Percentiles rank a stretch among this genome's conserved stretches.
These are phyloP conservation scores for Beverwykella pulmonaria DNA, from an alignment of 495 filamentous ascomycete genomes.

Conservation along the genomic window DNA sequence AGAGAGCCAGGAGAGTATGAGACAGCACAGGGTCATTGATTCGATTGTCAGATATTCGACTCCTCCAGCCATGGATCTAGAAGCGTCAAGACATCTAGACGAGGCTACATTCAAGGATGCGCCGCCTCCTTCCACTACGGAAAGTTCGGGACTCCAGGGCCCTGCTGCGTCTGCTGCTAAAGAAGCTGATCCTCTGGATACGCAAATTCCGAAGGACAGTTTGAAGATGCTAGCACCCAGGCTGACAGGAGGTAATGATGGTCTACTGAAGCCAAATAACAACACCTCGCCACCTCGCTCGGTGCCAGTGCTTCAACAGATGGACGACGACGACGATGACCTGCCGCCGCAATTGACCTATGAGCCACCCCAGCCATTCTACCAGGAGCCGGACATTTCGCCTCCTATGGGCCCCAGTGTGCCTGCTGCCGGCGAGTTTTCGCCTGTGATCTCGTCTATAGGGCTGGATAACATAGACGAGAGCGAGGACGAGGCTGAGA, in stretches of 20 bases:
- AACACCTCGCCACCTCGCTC: background rate
- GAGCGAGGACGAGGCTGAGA: conserved; percentile 18
- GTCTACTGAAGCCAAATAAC: background rate
- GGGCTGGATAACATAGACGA: conserved; percentile 2
- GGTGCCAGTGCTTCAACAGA: background rate
- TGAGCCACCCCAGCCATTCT: conserved; percentile 10
- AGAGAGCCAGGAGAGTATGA: conserved; percentile 10
- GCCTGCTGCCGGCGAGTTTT: conserved; percentile 23
- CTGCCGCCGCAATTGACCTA: conserved; percentile 29
- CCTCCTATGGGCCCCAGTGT: background rate
- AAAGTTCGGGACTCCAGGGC: background rate
- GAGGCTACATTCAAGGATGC: background rate
- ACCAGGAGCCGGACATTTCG: conserved; percentile 11
- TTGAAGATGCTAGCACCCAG: background rate
- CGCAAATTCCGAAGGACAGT: background rate
- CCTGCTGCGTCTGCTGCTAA: background rate
- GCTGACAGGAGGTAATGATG: background rate
- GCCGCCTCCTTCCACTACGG: background rate
- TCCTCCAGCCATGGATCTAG: conserved; percentile 3
- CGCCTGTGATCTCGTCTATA: conserved; percentile 25
- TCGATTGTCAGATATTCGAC: conserved; percentile 35
- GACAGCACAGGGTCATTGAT: conserved; percentile 21
- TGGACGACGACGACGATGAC: conserved; percentile 20
- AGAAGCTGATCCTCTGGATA: background rate
- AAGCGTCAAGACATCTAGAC: conserved; percentile 1